Percentiles rank a stretch among this genome's conserved stretches.
Evolutionary conservation across 2,329 filamentous ascomycete genomes (phyloP).

Genomic region (Aureobasidium sp.): DNA sequence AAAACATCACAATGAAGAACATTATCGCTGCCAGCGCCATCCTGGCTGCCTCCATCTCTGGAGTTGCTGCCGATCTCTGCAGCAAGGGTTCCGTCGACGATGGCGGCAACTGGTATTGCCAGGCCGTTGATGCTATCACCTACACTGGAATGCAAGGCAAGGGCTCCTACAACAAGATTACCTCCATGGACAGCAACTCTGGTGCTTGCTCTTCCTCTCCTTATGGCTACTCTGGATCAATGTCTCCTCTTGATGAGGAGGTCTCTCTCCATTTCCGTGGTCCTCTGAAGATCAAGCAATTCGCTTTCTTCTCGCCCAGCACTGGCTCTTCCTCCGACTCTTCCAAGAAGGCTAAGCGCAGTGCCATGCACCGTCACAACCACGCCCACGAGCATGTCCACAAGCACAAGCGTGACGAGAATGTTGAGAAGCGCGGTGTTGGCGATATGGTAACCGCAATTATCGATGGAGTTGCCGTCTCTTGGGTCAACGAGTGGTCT

Average conservation of each 20-base stretch:
- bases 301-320: slow-evolving; percentile 56
- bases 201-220: slow-evolving; percentile 46
- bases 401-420: slow-evolving; percentile 35
- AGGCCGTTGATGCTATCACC: slow-evolving; percentile 55
- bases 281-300: slow-evolving; percentile 55
- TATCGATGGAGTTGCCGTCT: slow-evolving; percentile 49
- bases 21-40: slow-evolving; percentile 11
- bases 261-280: slow-evolving; percentile 66
- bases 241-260: slow-evolving; percentile 62
- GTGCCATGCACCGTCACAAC: slow-evolving; percentile 23
- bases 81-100: slow-evolving; percentile 22
- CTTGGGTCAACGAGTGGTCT: slow-evolving; percentile 51
- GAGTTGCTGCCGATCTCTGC: slow-evolving; percentile 19
- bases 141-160: slow-evolving; percentile 45
- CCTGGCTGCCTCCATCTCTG: slow-evolving; percentile 14
- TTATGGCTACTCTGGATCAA: slow-evolving; percentile 48
- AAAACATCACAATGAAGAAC: slow-evolving; percentile 11
- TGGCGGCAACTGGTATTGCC: slow-evolving; percentile 57
- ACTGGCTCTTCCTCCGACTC: slow-evolving; percentile 20
- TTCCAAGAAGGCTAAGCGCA: slow-evolving; percentile 29
- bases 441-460: slow-evolving; percentile 47
- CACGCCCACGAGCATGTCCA: slow-evolving; percentile 33
- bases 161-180: slow-evolving; percentile 54
- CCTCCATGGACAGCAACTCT: slow-evolving; percentile 47
- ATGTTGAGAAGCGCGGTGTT: slow-evolving; percentile 40